phyloP scores from a whole-genome alignment of 176 grass and related monocot species.

The Tuctoria greenei region DNA sequence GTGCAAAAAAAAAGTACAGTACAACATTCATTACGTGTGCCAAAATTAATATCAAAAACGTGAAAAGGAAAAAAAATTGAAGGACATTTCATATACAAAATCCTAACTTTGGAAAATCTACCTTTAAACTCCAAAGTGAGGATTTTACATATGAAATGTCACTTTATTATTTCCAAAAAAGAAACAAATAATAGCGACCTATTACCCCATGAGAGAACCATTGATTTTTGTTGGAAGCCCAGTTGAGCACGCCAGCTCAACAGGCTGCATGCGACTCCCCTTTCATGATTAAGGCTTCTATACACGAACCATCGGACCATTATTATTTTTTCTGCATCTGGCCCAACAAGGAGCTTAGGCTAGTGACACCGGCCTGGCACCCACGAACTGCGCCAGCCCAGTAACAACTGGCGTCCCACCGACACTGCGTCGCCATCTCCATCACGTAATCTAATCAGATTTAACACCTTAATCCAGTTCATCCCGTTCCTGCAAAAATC shows the following conservation, averaged over 20 bases:
- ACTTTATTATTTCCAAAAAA: too few relatives aligned
- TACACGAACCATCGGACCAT: conserved; percentile 7
- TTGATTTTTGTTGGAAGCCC: conserved; percentile 12
- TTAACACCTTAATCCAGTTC: background rate
- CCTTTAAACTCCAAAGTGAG: too few relatives aligned
- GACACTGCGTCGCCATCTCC: conserved; percentile 27
- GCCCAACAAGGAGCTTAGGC: conserved; percentile 4
- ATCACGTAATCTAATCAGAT: conserved; percentile 21
- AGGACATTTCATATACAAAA: too few relatives aligned
- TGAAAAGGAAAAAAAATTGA: too few relatives aligned
- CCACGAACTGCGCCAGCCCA: background rate
- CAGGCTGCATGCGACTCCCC: background rate
- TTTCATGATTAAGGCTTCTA: conserved; percentile 21
- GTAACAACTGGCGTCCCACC: conserved; percentile 19
- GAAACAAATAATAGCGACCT: too few relatives aligned
- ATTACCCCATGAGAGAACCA: background rate
- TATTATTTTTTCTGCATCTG: background rate
- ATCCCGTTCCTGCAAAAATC: background rate
- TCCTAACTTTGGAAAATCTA: too few relatives aligned
- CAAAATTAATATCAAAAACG: too few relatives aligned
- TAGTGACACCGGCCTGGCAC: conserved; percentile 4
- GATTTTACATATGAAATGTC: too few relatives aligned
- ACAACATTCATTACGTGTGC: too few relatives aligned
- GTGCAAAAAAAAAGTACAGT: too few relatives aligned
- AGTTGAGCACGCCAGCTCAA: conserved; percentile 42